phyloP scores from a whole-genome alignment of 1,284 basidiomycete genomes.

The Laetiporus sulphureus region DNA sequence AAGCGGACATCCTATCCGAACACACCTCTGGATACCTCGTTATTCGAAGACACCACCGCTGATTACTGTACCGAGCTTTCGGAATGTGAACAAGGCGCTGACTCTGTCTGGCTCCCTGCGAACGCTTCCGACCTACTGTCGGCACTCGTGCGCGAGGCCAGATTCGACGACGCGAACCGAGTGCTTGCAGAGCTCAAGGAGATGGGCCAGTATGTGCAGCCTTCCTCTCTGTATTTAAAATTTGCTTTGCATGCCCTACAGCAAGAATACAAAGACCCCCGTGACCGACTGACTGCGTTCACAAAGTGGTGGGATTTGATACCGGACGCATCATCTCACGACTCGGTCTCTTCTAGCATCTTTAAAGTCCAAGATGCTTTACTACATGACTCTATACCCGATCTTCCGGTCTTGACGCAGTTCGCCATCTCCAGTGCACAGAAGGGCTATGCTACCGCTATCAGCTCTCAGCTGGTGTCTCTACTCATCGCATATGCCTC shows the following conservation, averaged over 20 bases:
- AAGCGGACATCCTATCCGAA: conserved; percentile 22
- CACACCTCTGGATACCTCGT: conserved; percentile 18
- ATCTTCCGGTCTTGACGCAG: conserved; percentile 19
- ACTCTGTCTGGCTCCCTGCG: not conserved
- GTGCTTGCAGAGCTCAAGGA: conserved; percentile 27
- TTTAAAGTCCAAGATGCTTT: too few species aligned
- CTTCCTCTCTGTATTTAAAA: conserved; percentile 24
- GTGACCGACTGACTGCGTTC: conserved; percentile 23
- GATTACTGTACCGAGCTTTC: conserved; percentile 16
- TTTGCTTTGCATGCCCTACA: conserved; percentile 24
- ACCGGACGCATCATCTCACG: conserved; percentile 26
- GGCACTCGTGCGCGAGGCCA: conserved; percentile 13
- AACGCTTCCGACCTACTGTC: conserved; percentile 16
- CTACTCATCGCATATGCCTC: conserved; percentile 17
- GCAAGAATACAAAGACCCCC: conserved; percentile 6
- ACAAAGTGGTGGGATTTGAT: conserved; percentile 34
- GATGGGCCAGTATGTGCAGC: conserved; percentile 26
- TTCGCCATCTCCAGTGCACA: conserved; percentile 21
- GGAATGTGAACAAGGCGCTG: not conserved
- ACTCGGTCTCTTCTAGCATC: too few species aligned
- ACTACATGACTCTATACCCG: conserved; percentile 8
- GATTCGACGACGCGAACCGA: conserved; percentile 19
- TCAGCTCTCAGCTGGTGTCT: conserved; percentile 11
- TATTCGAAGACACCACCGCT: conserved; percentile 25
- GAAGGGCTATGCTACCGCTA: conserved; percentile 20